Percentiles rank a stretch among this genome's conserved stretches.
These are phyloP conservation scores for Candida fluviatilis DNA, from an alignment of 805 yeast species.

Conservation along the genomic window DNA sequence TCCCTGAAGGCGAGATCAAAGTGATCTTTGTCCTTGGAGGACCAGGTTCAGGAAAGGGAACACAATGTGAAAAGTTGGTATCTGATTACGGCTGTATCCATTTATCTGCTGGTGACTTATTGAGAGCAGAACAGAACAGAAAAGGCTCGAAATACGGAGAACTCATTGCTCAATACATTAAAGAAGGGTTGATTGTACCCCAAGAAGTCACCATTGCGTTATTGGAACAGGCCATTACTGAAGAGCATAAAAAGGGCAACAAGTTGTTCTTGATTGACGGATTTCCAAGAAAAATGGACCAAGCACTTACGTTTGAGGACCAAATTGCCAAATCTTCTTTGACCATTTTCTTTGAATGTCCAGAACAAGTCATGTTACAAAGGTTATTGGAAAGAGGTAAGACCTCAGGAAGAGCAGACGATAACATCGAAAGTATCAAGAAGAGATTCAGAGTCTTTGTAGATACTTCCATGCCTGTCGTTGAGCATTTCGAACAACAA, in stretches of 20 bases:
- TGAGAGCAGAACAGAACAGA: constrained; percentile 87
- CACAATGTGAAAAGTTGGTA: constrained; percentile 88
- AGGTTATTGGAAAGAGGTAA: constrained; percentile 88
- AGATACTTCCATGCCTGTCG: constrained; percentile 92
- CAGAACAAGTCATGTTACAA: constrained; percentile 75
- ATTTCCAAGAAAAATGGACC: constrained; percentile 98
- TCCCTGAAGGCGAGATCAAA: constrained; percentile 61
- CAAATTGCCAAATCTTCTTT: constrained; percentile 65
- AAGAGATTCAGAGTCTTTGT: constrained; percentile 84
- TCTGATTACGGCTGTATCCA: constrained; percentile 79
- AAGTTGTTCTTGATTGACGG: constrained; percentile 85
- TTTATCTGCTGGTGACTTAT: constrained; percentile 92
- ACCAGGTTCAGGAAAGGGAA: constrained; percentile 97
- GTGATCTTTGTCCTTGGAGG: constrained; percentile 94
- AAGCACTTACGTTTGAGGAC: constrained; percentile 88
- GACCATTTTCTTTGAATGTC: constrained; percentile 76
- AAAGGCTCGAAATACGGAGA: constrained; percentile 81
- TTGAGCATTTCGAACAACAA: constrained; percentile 71
- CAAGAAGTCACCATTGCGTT: constrained; percentile 86
- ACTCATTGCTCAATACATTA: constrained; percentile 76
- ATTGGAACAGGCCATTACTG: constrained; percentile 72
- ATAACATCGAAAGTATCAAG: constrained; percentile 83
- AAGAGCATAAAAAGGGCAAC: constrained; percentile 43
- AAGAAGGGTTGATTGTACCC: constrained; percentile 89
- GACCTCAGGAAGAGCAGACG: constrained; percentile 93